Percentiles rank a stretch among this genome's conserved stretches.
Conservation (phyloP, 2,329 filamentous ascomycete genomes). For the Arthrinium phaeospermum region DNA sequence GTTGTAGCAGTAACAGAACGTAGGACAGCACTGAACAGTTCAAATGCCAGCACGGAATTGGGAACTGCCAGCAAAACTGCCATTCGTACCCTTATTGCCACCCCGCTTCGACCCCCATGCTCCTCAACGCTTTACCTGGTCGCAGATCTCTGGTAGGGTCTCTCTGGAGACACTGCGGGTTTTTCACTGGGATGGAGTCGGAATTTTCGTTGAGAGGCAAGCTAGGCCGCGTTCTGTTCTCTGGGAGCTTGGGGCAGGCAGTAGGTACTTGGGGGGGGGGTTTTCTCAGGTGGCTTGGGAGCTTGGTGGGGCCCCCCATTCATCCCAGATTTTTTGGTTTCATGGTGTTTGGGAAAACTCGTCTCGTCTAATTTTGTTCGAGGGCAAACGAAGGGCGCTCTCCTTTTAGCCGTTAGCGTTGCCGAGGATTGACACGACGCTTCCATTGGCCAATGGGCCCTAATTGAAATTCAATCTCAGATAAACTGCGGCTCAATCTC, state of each 20-base stretch:
- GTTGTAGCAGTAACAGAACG: no score
- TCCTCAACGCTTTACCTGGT: slow-evolving; percentile 17
- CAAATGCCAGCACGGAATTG: no score
- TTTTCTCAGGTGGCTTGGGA: no score
- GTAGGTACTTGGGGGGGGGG: no score
- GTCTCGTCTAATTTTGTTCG: slow-evolving; percentile 9
- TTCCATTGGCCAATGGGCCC: slow-evolving; percentile 3
- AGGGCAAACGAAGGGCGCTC: neutral
- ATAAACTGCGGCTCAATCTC: slow-evolving; percentile 16
- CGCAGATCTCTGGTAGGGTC: slow-evolving; percentile 7
- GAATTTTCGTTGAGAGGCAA: slow-evolving; percentile 12
- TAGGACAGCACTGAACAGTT: no score
- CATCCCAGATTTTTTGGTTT: neutral
- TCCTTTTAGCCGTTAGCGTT: neutral
- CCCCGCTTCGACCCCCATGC: slow-evolving; percentile 11
- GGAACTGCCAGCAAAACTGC: no score
- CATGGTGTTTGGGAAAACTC: slow-evolving; percentile 5
- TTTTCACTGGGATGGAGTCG: slow-evolving; percentile 7
- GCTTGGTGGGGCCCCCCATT: neutral
- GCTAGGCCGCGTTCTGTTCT: neutral
- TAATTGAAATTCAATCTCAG: slow-evolving; percentile 5
- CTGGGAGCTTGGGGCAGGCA: no score
- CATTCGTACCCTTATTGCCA: neutral
- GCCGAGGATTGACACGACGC: slow-evolving; percentile 1
- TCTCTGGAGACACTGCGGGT: slow-evolving; percentile 3